Conservation (phyloP, 2,329 filamentous ascomycete genomes). For the Epichloe elymi region DNA sequence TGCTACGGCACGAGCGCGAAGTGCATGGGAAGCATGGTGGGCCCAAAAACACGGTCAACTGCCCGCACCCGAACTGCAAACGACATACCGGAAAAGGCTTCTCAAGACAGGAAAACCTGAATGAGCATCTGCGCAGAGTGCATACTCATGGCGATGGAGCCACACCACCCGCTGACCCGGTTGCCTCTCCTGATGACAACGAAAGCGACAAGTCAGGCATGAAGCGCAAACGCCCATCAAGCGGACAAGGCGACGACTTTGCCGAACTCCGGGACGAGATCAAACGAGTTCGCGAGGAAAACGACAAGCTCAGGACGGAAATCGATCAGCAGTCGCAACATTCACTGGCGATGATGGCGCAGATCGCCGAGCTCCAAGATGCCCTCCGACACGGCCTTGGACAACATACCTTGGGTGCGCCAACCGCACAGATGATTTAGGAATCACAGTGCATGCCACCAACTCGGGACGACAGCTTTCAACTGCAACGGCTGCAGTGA, state of each 20-base stretch:
- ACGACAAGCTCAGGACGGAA: constrained; percentile 42
- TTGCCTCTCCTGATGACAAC: constrained; percentile 30
- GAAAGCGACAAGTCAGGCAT: constrained; percentile 31
- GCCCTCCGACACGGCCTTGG: constrained; percentile 24
- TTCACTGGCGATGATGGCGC: constrained; percentile 33
- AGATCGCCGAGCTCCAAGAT: constrained; percentile 33
- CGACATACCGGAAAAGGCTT: constrained; percentile 81
- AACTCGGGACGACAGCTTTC: neutral
- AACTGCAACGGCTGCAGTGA: neutral
- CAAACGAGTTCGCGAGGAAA: constrained; percentile 53
- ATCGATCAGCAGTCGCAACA: constrained; percentile 35
- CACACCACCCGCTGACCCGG: constrained; percentile 21
- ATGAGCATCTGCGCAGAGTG: constrained; percentile 85
- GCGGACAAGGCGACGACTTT: constrained; percentile 31
- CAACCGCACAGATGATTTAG: constrained; percentile 29
- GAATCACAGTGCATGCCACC: neutral
- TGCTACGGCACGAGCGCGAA: constrained; percentile 82
- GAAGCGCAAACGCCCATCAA: constrained; percentile 34
- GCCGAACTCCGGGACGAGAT: constrained; percentile 48
- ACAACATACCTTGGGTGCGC: constrained; percentile 20
- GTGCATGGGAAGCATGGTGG: constrained; percentile 86
- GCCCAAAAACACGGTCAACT: constrained; percentile 76
- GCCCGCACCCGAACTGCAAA: constrained; percentile 78
- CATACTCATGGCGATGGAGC: constrained; percentile 44
- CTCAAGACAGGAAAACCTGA: constrained; percentile 83